Conservation (phyloP, 108 stramenopile genomes). For the Seminavis robusta region DNA sequence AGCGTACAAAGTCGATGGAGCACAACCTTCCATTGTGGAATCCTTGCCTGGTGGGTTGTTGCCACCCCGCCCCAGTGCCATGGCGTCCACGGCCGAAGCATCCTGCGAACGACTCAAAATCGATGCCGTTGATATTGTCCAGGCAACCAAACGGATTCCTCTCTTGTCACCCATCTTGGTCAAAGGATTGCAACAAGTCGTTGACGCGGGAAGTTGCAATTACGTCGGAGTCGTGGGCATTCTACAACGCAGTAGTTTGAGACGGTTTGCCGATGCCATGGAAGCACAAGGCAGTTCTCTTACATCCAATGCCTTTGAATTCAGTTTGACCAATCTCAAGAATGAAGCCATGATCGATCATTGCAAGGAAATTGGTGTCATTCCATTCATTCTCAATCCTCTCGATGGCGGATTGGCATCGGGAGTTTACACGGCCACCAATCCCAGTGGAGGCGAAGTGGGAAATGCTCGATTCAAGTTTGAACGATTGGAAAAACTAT, state of each 20-base stretch:
- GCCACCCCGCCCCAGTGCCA: constrained; percentile 16
- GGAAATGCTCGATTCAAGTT: constrained; percentile 50
- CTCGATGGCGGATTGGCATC: constrained; percentile 76
- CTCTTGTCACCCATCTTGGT: constrained; percentile 17
- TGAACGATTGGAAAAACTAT: constrained; percentile 60
- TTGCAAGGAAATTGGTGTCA: constrained; percentile 78
- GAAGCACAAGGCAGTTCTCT: constrained; percentile 23
- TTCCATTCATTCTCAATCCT: constrained; percentile 69
- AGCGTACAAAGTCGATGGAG: constrained; percentile 20
- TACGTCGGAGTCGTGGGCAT: constrained; percentile 62
- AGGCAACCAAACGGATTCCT: constrained; percentile 36
- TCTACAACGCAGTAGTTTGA: constrained; percentile 15
- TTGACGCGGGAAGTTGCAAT: constrained; percentile 39
- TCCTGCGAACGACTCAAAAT: constrained; percentile 51
- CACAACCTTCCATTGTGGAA: constrained; percentile 11
- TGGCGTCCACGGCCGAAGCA: constrained; percentile 33
- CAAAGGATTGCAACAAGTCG: constrained; percentile 30
- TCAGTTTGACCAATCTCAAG: constrained; percentile 75
- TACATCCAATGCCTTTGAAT: constrained; percentile 65
- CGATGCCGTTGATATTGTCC: constrained; percentile 49
- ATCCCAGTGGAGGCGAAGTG: constrained; percentile 74
- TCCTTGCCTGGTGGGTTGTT: constrained; percentile 20
- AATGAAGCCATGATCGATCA: constrained; percentile 58
- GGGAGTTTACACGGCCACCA: constrained; percentile 68
- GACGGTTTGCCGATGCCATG: constrained; percentile 24